Conservation (phyloP, 805 yeast genomes). For the Kazachstania psychrophila region DNA sequence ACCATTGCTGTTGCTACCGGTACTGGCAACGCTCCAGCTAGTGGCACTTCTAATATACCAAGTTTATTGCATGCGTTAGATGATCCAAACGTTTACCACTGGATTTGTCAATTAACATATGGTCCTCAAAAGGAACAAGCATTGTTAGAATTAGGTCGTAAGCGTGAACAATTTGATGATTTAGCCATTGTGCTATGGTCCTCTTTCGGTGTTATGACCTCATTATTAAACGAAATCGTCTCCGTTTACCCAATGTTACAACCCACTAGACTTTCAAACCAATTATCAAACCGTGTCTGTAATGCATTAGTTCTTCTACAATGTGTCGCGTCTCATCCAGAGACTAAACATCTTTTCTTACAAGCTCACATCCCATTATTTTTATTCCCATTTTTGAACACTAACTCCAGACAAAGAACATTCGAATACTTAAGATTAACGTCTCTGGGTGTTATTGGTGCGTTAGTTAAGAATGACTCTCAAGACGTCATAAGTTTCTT, state of each 20-base stretch:
- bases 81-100: constrained; percentile 76
- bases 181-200: constrained; percentile 90
- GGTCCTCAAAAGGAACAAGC: constrained; percentile 94
- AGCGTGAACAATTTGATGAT: constrained; percentile 90
- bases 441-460: constrained; percentile 93
- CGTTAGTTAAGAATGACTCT: constrained; percentile 89
- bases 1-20: no score
- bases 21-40: no score
- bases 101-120: constrained; percentile 83
- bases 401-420: constrained; percentile 83
- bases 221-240: constrained; percentile 78
- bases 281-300: constrained; percentile 88
- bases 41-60: no score
- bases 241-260: constrained; percentile 82
- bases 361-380: constrained; percentile 89
- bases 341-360: constrained; percentile 74
- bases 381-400: constrained; percentile 85
- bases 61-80: constrained; percentile 52
- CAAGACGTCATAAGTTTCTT: constrained; percentile 89
- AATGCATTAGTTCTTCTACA: constrained; percentile 90
- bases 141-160: constrained; percentile 80
- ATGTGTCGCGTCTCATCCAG: constrained; percentile 93
- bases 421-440: constrained; percentile 91
- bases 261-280: constrained; percentile 77
- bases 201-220: constrained; percentile 93